Evolutionary conservation across 2,329 filamentous ascomycete species (phyloP), one percentile per base, ranked within the genome.

Genomic region (Hypoxylon sp.): DNA sequence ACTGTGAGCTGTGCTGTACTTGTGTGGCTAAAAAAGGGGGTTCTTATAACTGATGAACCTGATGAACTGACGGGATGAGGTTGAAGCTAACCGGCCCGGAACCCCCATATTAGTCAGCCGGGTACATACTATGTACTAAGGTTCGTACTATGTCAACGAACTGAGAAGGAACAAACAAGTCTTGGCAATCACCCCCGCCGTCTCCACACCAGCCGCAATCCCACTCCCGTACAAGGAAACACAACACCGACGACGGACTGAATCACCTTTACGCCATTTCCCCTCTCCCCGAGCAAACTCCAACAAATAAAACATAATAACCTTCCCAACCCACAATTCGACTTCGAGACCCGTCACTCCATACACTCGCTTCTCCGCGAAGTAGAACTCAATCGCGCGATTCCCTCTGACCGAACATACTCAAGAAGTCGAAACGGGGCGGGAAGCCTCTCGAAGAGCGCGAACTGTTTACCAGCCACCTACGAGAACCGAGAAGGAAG

Each of bases 221-320:
- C 57, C 57, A 56, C 60, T 54, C 61, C 56, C 60, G 52, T 67
- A 47, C 50, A n/a, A n/a, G n/a, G n/a, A n/a, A n/a, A n/a, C 61
- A 62, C 55, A 62, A 7, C 41, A 19, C 43, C 61, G 48, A 60
- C 57, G 46, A 64, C 39, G 34, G 7, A 26, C 50, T 54, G 43
- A 48, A 60, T 46, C 24, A 50, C 34, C 34, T 55, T 59, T 60
- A 63, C 59, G 37, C 41, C 37, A 55, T 56, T 62, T 62, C 48
- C 52, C 51, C 57, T 26, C 47, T 54, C 24, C 43, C 39, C 37
- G 39, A 46, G 39, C 60, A 63, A 44, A 34, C 39, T 3, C 32
- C 49, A 34, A 64, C 53, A 26, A 26, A 26, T 26, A 15, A 17
- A 47, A 50, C 32, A 62, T 44, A 41, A 19, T n/a, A 39, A n/a